phyloP scores from a whole-genome alignment of 768 basidiomycete species.

The Serendipita sp. region DNA sequence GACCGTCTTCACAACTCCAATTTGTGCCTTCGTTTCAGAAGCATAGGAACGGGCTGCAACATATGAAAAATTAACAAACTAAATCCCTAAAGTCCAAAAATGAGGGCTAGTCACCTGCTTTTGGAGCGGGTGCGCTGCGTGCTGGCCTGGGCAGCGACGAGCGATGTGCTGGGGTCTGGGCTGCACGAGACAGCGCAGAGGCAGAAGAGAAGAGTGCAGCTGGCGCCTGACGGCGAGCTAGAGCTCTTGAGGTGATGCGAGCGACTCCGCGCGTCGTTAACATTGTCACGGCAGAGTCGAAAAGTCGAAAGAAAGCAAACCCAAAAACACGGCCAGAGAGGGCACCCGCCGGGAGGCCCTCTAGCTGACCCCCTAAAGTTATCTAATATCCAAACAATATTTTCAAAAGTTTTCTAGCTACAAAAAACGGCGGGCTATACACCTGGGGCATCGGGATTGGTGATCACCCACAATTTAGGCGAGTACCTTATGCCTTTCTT shows the following conservation, averaged over 20 bases:
- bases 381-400: background rate
- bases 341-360: too few species aligned
- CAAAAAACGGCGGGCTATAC: background rate
- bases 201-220: constrained; percentile 71
- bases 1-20: constrained; percentile 86
- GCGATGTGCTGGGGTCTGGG: constrained; percentile 6
- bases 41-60: constrained; percentile 68
- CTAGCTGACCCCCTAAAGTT: too few species aligned
- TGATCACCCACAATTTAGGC: background rate
- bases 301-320: background rate
- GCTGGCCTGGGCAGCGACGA: constrained; percentile 6
- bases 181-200: constrained; percentile 1
- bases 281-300: constrained; percentile 27
- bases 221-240: constrained; percentile 56
- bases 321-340: too few species aligned
- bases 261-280: constrained; percentile 75
- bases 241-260: constrained; percentile 73
- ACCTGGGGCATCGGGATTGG: background rate
- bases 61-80: constrained; percentile 16
- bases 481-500: background rate
- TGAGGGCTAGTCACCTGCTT: constrained; percentile 1
- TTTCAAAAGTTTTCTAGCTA: background rate
- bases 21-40: constrained; percentile 58
- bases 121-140: background rate
- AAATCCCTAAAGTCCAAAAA: background rate